Base-by-base conservation (phyloP, 257 asterid genomes). In the Solanum gandarillasii region DNA sequence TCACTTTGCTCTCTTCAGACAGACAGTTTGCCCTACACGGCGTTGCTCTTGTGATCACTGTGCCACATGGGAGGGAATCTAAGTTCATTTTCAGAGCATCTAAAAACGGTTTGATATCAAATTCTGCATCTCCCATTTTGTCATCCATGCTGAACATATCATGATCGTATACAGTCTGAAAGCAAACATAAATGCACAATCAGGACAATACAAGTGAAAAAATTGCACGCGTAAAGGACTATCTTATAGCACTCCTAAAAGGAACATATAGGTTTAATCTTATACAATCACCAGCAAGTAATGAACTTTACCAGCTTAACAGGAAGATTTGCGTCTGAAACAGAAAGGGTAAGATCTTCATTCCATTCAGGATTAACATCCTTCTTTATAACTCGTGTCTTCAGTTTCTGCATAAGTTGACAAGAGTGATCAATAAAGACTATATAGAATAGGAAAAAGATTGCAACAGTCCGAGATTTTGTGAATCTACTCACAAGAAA, bases 71-170 rank as follows among this genome's bases (percentile, higher is more conserved):
- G 52, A 90, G 81, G 6, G 88, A 87, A 1, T 76, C 87, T 1
- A 83, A 85, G 1, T 86, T 85, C 87, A 90, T 86, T 88, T 89
- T 87, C 87, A 93, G 2, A 1, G 94, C 92, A 4, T 91, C 95
- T 43, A 92, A 16, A 82, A 92, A 91, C 1, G 93, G 94, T 43
- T 84, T 89, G 9, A 92, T 90, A 36, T 92, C 94, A 32, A 93
- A 86, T 85, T 91, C 95, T 6, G 97, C 94, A 4, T 91, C 94
- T 39, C 97, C 97, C 97, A 94, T 94, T 55, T 89, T 89, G 88
- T 94, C 98, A 31, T 94, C 98, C 91, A 74, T 89, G 89, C 92
- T 92, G 91, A 94, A 93, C 7, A 93, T 93, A 92, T 94, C 96
- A 58, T 94, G 95, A 88, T 94, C 98, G 34, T 88, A 94, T 75